Evolutionary conservation across 257 asterid species (phyloP).

Genomic region (Cruciata laevipes): DNA sequence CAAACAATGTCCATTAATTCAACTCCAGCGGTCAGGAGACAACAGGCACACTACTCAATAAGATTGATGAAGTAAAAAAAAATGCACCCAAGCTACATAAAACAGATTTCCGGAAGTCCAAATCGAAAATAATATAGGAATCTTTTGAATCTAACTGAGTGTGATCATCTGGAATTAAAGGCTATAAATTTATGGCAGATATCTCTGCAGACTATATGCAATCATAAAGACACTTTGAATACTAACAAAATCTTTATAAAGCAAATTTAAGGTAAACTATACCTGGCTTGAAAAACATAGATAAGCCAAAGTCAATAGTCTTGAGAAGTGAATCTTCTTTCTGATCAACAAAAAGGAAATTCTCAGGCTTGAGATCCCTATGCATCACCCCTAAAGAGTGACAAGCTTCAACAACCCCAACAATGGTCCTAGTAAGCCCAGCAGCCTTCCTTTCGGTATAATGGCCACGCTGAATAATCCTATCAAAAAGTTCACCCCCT

Average conservation of each 20-base stretch:
- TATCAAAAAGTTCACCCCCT: constrained; percentile 90
- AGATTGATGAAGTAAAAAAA: not conserved
- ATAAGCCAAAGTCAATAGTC: constrained; percentile 88
- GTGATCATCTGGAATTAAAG: not conserved
- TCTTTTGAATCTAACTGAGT: not conserved
- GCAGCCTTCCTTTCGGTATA: constrained; percentile 93
- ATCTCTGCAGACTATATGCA: not conserved
- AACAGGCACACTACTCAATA: not conserved
- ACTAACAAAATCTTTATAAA: not conserved
- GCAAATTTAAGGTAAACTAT: not conserved
- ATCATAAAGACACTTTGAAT: not conserved
- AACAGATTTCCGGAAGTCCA: not conserved
- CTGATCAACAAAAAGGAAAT: constrained; percentile 73
- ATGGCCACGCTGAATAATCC: constrained; percentile 90
- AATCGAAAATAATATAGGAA: not conserved
- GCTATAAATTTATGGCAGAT: not conserved
- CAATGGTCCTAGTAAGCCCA: constrained; percentile 87
- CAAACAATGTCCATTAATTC: not conserved
- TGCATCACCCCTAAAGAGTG: constrained; percentile 96
- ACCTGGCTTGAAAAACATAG: constrained; percentile 96
- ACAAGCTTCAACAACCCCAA: constrained; percentile 94
- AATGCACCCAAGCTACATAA: too few species aligned
- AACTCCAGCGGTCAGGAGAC: too few species aligned
- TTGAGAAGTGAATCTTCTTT: constrained; percentile 89
- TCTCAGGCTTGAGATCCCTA: constrained; percentile 97